phyloP scores from a whole-genome alignment of 139 green algal species.

The Desmodesmus armatus region DNA sequence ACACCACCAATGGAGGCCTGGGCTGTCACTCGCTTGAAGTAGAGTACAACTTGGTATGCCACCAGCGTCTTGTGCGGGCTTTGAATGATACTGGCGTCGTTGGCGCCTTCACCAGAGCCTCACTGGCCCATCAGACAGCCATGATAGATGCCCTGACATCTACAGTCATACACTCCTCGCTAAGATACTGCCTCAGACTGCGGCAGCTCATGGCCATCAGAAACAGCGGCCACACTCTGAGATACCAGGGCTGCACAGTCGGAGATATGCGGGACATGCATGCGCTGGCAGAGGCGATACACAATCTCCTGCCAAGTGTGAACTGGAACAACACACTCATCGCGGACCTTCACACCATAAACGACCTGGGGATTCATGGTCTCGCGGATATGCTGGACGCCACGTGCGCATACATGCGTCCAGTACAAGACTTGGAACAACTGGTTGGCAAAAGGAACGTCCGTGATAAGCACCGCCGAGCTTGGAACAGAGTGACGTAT shows the following conservation, averaged over 20 bases:
- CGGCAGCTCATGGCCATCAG: neutral
- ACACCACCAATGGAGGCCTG: neutral
- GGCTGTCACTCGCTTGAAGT: slow-evolving; percentile 31
- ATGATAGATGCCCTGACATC: neutral
- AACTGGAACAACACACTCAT: neutral
- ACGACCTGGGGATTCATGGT: neutral
- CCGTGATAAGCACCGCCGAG: neutral
- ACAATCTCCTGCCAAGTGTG: neutral
- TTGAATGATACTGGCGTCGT: neutral
- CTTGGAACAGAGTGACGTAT: neutral
- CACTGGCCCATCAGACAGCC: neutral
- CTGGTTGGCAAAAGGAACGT: neutral
- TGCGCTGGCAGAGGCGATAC: neutral
- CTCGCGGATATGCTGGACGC: neutral
- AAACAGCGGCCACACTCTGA: neutral
- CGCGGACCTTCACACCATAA: neutral
- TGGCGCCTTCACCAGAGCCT: neutral
- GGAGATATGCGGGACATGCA: neutral
- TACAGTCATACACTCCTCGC: neutral
- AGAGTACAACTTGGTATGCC: slow-evolving; percentile 2
- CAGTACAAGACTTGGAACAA: neutral
- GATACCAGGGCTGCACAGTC: neutral
- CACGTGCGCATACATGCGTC: neutral
- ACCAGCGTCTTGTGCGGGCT: neutral
- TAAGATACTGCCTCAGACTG: neutral